Conservation (phyloP, 2,329 filamentous ascomycete species). For the Hymenoscyphus linearis region DNA sequence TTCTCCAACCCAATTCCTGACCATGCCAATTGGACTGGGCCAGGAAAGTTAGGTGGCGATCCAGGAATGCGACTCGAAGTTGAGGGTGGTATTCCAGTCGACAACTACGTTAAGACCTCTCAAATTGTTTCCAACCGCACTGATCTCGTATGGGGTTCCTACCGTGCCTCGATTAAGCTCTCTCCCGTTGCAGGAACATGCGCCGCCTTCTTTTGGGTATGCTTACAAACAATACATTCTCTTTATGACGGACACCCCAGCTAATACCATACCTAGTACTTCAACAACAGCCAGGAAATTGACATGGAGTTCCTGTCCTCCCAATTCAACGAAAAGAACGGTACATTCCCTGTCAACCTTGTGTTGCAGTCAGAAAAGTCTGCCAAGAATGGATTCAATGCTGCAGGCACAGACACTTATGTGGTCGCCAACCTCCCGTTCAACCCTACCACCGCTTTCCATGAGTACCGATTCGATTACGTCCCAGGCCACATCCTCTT, state of each 20-base stretch:
- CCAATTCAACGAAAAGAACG: slow-evolving; percentile 49
- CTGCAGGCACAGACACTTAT: slow-evolving; percentile 54
- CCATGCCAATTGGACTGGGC: slow-evolving; percentile 38
- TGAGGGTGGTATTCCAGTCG: slow-evolving; percentile 34
- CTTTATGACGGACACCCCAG: not conserved
- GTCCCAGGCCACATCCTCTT: slow-evolving; percentile 57
- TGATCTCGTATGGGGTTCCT: slow-evolving; percentile 67
- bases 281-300: slow-evolving; percentile 74
- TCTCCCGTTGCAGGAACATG: slow-evolving; percentile 50
- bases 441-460: slow-evolving; percentile 58
- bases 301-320: slow-evolving; percentile 74
- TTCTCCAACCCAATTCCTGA: slow-evolving; percentile 45
- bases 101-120: slow-evolving; percentile 53
- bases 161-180: slow-evolving; percentile 58
- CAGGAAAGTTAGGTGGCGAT: slow-evolving; percentile 40
- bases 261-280: slow-evolving; percentile 47
- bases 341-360: slow-evolving; percentile 60
- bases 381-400: slow-evolving; percentile 54
- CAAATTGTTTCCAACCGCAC: slow-evolving; percentile 57
- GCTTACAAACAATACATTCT: slow-evolving; percentile 11
- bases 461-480: slow-evolving; percentile 80
- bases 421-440: slow-evolving; percentile 56
- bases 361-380: slow-evolving; percentile 67
- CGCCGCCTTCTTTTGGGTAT: slow-evolving; percentile 74
- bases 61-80: slow-evolving; percentile 56